Base-by-base conservation (phyloP, 2,329 filamentous ascomycete species). In the Fusarium phyllophilum region DNA sequence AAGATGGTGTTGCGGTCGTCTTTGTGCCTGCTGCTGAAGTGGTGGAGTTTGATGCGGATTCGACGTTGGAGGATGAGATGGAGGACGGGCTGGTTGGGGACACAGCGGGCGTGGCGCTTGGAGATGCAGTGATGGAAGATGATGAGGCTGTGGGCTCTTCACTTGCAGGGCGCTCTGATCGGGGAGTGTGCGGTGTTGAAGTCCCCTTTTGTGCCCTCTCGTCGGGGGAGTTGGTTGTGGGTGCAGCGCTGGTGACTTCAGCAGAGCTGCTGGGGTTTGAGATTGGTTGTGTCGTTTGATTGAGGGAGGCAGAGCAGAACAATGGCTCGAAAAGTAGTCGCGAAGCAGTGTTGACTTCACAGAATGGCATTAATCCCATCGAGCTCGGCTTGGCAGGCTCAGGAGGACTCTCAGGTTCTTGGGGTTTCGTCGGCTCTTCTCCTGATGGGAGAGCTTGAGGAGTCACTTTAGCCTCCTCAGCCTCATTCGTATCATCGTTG, bases 401-500 rank as follows among this genome's bases (percentile, higher is more conserved):
- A 12, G 45, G 39, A 12, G 59, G 34, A 15, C 17, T 33, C 34
- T 65, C 42, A 4, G 24, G 38, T 45, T 69, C 62, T 31, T 60
- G 52, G 26, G 46, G 36, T 11, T 68, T 71, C 5, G 34, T 26
- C 20, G 48, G 12, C 48, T 66, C 62, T 41, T 57, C 55, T n/a
- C 62, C 64, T 24, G 63, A 46, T 34, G 66, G 67, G 4, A 70
- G 48, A 12, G 57, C 71, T 29, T 62, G 51, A 2, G 62, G 68
- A 8, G 51, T 55, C 20, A 69, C 62, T 33, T 77, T 67, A 15
- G 48, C 33, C 31, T 74, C 77, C 8, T 75, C 73, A 17, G 51
- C 36, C 33, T 76, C 69, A 10, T 85, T 83, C 38, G 89, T 86
- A 22, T 93, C 90, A 17, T 93, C 90, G n/a, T 91, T 89, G 62